Percentiles rank a stretch among this genome's conserved stretches.
These are phyloP conservation scores for Colletotrichum aenigma DNA, from an alignment of 2,329 filamentous ascomycete species.

Conservation along the genomic window DNA sequence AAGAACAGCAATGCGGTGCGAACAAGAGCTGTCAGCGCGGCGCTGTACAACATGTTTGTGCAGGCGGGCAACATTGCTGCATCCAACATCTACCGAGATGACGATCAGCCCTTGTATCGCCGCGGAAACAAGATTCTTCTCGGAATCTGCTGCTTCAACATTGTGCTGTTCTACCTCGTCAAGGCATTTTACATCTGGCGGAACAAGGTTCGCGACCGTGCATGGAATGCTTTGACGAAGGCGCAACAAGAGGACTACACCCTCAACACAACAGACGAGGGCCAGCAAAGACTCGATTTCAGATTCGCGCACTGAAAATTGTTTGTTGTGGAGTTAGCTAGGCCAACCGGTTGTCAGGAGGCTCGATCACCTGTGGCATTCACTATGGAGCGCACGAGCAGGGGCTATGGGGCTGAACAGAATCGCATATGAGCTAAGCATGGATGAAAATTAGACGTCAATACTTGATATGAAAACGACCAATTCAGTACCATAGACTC, in stretches of 20 bases:
- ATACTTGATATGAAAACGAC: background rate
- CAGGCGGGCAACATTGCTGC: conserved; percentile 47
- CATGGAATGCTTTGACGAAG: conserved; percentile 47
- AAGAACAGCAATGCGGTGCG: conserved; percentile 53
- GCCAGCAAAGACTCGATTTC: conserved; percentile 60
- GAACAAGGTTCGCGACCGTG: conserved; percentile 45
- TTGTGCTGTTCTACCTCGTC: conserved; percentile 46
- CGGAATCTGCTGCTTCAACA: conserved; percentile 50
- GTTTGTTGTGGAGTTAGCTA: background rate
- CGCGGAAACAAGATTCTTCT: conserved; percentile 55
- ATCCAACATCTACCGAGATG: conserved; percentile 57
- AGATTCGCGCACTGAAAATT: conserved; percentile 48
- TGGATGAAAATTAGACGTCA: background rate
- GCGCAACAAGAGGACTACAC: conserved; percentile 54
- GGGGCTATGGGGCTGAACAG: background rate
- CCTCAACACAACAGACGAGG: conserved; percentile 54
- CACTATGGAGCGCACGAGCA: background rate
- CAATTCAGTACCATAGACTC: background rate
- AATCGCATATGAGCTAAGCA: background rate
- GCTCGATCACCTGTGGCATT: background rate
- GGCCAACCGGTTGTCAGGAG: background rate
- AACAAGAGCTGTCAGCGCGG: conserved; percentile 50
- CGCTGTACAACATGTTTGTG: conserved; percentile 53
- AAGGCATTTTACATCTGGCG: conserved; percentile 53
- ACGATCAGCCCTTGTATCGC: conserved; percentile 57